These are phyloP conservation scores for Alopecurus myosuroides DNA, from an alignment of 176 grass and related monocot species.

Conservation along the genomic window DNA sequence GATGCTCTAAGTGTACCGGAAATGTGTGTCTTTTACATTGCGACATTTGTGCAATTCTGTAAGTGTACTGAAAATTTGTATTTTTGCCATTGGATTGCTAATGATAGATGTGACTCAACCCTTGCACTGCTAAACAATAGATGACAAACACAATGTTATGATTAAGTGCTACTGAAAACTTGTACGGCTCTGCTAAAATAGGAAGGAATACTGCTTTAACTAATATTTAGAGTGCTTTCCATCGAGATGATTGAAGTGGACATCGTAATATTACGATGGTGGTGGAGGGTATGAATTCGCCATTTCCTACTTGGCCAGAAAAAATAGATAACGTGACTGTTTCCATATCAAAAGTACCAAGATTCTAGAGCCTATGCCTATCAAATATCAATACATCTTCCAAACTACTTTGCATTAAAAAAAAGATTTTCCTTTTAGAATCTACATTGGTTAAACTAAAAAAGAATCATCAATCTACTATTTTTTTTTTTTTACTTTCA, in stretches of 20 bases:
- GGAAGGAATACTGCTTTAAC: neutral
- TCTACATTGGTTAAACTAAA: neutral
- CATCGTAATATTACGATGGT: neutral
- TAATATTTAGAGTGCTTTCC: neutral
- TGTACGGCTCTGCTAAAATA: neutral
- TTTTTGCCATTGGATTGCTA: neutral
- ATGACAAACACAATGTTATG: neutral
- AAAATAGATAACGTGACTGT: neutral
- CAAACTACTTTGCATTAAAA: neutral
- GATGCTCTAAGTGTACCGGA: too few species aligned
- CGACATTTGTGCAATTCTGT: neutral
- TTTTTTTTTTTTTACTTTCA: neutral
- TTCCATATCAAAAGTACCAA: neutral
- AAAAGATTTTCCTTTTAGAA: neutral
- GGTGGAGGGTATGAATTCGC: neutral
- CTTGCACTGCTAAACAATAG: neutral
- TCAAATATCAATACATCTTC: neutral
- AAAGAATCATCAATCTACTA: neutral
- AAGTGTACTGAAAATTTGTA: neutral
- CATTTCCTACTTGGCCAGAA: neutral
- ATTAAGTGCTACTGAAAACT: neutral
- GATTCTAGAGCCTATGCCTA: neutral
- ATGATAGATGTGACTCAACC: neutral
- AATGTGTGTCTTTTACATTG: neutral
- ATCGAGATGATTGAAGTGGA: neutral